phyloP scores from a whole-genome alignment of 805 yeast species.

The Kodamaea hsintzibuensis region DNA sequence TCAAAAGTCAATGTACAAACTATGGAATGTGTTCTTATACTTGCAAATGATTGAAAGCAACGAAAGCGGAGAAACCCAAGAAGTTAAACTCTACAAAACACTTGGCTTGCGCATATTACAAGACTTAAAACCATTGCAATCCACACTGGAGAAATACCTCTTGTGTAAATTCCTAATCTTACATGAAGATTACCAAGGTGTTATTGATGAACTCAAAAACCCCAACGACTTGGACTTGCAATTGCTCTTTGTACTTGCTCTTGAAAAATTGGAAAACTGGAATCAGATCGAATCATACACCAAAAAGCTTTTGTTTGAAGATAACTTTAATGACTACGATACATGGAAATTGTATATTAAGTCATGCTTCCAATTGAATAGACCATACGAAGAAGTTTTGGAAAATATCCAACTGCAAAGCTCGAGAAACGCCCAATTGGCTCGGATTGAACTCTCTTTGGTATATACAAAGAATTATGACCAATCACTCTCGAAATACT shows the following conservation, averaged over 20 bases:
- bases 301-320: constrained; percentile 41
- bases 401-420: neutral
- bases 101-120: constrained; percentile 62
- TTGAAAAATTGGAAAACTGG: constrained; percentile 46
- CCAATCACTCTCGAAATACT: constrained; percentile 40
- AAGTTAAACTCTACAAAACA: constrained; percentile 53
- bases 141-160: constrained; percentile 68
- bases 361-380: constrained; percentile 41
- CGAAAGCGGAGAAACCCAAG: constrained; percentile 41
- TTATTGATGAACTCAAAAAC: constrained; percentile 29
- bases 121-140: constrained; percentile 48
- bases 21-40: constrained; percentile 59
- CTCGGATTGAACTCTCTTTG: constrained; percentile 47
- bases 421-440: constrained; percentile 53
- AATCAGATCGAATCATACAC: constrained; percentile 42
- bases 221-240: constrained; percentile 64
- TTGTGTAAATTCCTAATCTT: constrained; percentile 50
- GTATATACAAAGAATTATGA: constrained; percentile 23
- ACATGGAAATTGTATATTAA: constrained; percentile 63
- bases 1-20: constrained; percentile 19
- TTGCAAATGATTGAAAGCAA: constrained; percentile 36
- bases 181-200: constrained; percentile 33
- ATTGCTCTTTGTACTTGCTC: constrained; percentile 50
- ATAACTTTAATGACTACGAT: constrained; percentile 70
- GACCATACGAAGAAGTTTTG: constrained; percentile 29